Evolutionary conservation across 768 basidiomycete species (phyloP).

Genomic region (Leccinum variicolor): DNA sequence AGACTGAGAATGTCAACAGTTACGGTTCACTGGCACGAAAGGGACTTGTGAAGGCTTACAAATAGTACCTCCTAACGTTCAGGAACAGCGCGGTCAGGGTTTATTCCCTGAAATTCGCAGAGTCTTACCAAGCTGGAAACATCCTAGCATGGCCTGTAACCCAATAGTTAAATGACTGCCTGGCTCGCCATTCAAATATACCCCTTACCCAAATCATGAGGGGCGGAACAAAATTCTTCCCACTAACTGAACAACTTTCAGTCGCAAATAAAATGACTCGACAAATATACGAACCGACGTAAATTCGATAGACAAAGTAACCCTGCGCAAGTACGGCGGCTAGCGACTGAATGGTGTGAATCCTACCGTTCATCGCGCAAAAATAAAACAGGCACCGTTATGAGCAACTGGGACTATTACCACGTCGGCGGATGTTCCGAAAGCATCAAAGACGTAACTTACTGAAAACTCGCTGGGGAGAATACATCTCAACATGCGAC

Average conservation of each 20-base stretch:
- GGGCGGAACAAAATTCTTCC: conserved; percentile 1
- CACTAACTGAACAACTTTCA: conserved; percentile 3
- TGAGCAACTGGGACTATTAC: conserved; percentile 5
- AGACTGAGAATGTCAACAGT: conserved; percentile 5
- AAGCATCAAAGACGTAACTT: neutral
- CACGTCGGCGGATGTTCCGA: neutral
- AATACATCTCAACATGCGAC: neutral
- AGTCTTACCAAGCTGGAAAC: conserved; percentile 10
- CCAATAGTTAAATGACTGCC: neutral
- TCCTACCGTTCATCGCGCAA: neutral
- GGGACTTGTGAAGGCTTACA: neutral
- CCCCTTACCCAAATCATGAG: conserved; percentile 10
- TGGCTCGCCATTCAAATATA: neutral
- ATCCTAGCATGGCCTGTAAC: conserved; percentile 1
- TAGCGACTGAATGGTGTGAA: conserved; percentile 2
- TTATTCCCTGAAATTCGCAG: too few relatives aligned
- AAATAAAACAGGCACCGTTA: neutral
- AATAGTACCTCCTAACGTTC: neutral
- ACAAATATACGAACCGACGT: conserved; percentile 1
- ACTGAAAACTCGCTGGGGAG: conserved; percentile 7
- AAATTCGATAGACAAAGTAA: conserved; percentile 14
- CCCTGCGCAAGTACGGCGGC: conserved; percentile 5
- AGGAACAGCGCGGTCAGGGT: neutral
- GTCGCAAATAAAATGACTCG: too few relatives aligned
- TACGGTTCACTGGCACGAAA: neutral